These are phyloP conservation scores for Paspalum notatum DNA, from an alignment of 176 grass and related monocot genomes.

Conservation along the genomic window DNA sequence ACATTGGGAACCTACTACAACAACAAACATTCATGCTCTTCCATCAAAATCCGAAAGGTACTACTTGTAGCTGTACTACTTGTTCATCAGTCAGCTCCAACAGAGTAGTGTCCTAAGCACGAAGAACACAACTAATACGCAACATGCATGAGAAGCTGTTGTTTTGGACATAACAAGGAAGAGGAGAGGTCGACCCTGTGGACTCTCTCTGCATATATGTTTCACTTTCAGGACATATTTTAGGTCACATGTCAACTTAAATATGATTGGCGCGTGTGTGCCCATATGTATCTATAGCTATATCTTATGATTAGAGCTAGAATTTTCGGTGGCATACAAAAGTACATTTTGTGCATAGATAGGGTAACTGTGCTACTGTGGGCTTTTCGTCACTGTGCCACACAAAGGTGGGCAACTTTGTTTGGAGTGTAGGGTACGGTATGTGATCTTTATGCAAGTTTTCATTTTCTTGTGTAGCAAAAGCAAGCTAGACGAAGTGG, in stretches of 20 bases:
- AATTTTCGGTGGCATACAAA: too few species aligned
- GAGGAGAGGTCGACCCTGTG: neutral
- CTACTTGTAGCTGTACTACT: neutral
- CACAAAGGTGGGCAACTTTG: too few species aligned
- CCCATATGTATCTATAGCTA: neutral
- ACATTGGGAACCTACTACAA: neutral
- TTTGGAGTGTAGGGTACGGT: too few species aligned
- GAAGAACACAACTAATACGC: neutral
- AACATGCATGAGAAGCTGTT: neutral
- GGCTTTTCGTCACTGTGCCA: too few species aligned
- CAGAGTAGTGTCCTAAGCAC: neutral
- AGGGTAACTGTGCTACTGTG: too few species aligned
- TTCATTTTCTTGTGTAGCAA: too few species aligned
- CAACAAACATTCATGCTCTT: neutral
- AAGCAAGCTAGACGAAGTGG: too few species aligned
- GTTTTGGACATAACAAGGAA: neutral
- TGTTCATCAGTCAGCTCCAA: neutral
- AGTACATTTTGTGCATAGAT: too few species aligned
- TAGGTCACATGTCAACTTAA: neutral
- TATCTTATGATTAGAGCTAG: too few species aligned
- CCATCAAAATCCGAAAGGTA: neutral
- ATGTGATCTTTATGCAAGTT: too few species aligned
- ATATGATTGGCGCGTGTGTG: neutral
- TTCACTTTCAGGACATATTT: neutral
- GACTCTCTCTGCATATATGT: neutral